A percentile compares a stretch with the other conserved stretches of the same genome.
Evolutionary conservation across 257 asterid species (phyloP).

Genomic region (Solanum microdontum): DNA sequence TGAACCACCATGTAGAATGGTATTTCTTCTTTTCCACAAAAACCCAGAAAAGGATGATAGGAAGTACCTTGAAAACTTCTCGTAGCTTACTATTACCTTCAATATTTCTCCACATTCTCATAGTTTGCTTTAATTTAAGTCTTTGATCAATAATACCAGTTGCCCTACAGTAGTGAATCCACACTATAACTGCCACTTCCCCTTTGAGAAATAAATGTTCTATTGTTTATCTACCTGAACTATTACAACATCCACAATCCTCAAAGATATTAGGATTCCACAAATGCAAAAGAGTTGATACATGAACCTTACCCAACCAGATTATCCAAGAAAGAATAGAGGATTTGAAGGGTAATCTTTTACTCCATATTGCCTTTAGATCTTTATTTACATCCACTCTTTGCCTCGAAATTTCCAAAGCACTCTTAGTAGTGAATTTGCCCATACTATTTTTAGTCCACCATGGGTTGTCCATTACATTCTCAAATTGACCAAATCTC

Average conservation of each 20-base stretch:
- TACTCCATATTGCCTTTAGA: background rate
- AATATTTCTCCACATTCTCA: background rate
- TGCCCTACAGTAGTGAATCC: background rate
- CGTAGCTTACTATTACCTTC: too few relatives aligned
- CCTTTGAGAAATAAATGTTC: background rate
- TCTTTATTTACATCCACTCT: background rate
- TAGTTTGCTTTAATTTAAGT: background rate
- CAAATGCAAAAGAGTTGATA: background rate
- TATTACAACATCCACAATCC: background rate
- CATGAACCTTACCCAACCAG: background rate
- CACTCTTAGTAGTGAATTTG: background rate
- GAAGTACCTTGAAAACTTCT: background rate
- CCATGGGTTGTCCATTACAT: background rate
- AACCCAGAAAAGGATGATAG: background rate
- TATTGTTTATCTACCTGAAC: too few relatives aligned
- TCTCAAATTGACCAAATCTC: background rate
- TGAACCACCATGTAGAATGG: background rate
- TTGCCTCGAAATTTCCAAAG: background rate
- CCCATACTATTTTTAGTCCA: background rate
- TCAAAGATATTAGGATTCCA: too few relatives aligned
- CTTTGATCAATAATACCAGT: background rate
- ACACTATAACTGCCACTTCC: background rate
- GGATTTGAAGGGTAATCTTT: background rate
- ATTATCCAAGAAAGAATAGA: background rate
- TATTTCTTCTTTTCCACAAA: background rate